Evolutionary conservation across 78 protist genomes (phyloP), one percentile per base, ranked within the genome.

Genomic region (Pelomyxa schiedti): DNA sequence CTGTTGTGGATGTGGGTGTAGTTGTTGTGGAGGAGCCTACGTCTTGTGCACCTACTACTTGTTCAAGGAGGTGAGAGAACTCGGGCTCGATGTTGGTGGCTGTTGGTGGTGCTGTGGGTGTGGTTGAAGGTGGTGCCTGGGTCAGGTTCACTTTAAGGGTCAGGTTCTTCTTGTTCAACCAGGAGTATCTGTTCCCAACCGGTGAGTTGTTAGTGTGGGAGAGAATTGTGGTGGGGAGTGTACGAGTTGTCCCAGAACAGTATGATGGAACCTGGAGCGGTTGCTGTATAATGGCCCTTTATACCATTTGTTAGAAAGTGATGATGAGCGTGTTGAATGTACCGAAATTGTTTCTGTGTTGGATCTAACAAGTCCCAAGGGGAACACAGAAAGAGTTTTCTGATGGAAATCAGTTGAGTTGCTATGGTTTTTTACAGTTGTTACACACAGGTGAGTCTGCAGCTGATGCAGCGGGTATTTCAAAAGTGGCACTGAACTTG

Each of bases 231-330:
- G n/a, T n/a, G n/a, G n/a, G n/a, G n/a, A n/a, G n/a, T n/a, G n/a
- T n/a, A n/a, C n/a, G 71, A 7, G 71, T 67, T 67, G 71, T 67
- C 71, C 5, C 5, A 67, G n/a, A 9, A 24, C 5, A 67, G 71
- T 9, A 42, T 67, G 37, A 7, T 40, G 5, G 22, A 8, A 9
- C 71, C 71, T 4, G 2, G 1, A 26, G 22, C 39, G 22, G 37
- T 9, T 40, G 37, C 71, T 24, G 36, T 3, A 4, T 7, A 9
- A n/a, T 26, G 8, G n/a, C 71, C 71, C 71, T 9, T 2, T 24
- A 67, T 2, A n/a, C 58, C 58, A 47, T 16, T 16, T 47, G 58
- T 16, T 16, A 47, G 58, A 24, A 24, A 16, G 16, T 16, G 32
- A 47, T 16, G 32, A 47, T 16, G 32, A 47, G 58, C 58, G 16